Percentiles rank a stretch among this genome's conserved stretches.
Evolutionary conservation across 164 flowering plant genomes (phyloP).

Genomic region (Kalanchoe fedtschenkoi): DNA sequence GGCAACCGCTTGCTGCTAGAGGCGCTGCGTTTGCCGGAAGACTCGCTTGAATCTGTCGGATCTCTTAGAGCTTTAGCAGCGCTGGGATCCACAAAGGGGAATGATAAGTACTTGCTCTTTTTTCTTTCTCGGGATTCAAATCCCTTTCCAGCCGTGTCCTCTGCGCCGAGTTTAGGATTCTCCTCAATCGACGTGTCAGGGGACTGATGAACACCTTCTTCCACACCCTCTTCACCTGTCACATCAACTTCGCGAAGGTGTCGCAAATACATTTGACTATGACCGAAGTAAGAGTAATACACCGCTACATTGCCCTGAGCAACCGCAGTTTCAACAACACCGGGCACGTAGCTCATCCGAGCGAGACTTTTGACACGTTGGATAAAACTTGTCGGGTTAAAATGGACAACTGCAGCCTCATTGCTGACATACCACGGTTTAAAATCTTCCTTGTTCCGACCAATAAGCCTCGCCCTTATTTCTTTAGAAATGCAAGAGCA

Average conservation of each 20-base stretch:
- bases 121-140: slow-evolving; percentile 47
- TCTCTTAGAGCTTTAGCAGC: slow-evolving; percentile 12
- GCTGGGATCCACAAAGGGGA: slow-evolving; percentile 37
- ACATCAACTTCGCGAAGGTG: slow-evolving; percentile 18
- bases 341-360: slow-evolving; percentile 16
- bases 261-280: slow-evolving; percentile 27
- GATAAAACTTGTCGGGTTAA: slow-evolving; percentile 35
- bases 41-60: slow-evolving; percentile 15
- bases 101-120: slow-evolving; percentile 83
- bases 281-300: slow-evolving; percentile 36
- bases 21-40: slow-evolving; percentile 14
- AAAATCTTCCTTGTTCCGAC: slow-evolving; percentile 19
- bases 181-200: background rate
- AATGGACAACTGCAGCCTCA: slow-evolving; percentile 20
- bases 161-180: slow-evolving; percentile 7
- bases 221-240: slow-evolving; percentile 1
- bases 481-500: slow-evolving; percentile 21
- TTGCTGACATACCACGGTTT: slow-evolving; percentile 18
- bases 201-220: slow-evolving; percentile 11
- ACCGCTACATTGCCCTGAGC: slow-evolving; percentile 34
- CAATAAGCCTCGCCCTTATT: slow-evolving; percentile 1
- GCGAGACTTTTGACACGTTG: slow-evolving; percentile 29
- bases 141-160: slow-evolving; percentile 18
- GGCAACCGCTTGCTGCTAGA: slow-evolving; percentile 22
- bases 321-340: slow-evolving; percentile 36